A percentile compares a stretch with the other conserved stretches of the same genome.
These are phyloP conservation scores for Phialocephala subalpina DNA, from an alignment of 2,329 filamentous ascomycete genomes.

Conservation along the genomic window DNA sequence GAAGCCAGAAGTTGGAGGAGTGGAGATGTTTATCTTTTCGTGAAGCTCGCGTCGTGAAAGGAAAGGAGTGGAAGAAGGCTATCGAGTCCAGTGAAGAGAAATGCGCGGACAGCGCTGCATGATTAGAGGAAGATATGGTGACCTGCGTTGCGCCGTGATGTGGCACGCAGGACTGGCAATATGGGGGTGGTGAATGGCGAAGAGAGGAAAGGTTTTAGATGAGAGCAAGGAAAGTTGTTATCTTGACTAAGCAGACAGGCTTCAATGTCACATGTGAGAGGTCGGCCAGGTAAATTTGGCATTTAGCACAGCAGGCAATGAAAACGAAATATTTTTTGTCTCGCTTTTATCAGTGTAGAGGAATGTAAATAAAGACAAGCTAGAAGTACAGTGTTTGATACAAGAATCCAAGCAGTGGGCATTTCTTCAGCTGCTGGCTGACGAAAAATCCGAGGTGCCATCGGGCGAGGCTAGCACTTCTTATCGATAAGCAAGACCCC, in stretches of 20 bases:
- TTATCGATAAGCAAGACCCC: neutral
- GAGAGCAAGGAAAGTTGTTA: conserved; percentile 7
- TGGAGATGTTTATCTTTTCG: conserved; percentile 61
- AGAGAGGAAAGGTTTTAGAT: conserved; percentile 1
- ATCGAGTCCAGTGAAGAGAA: conserved; percentile 64
- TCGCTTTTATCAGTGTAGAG: neutral
- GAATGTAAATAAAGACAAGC: neutral
- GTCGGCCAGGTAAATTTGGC: neutral
- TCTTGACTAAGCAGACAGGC: conserved; percentile 24
- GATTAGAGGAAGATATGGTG: conserved; percentile 47
- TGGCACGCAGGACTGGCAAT: conserved; percentile 37
- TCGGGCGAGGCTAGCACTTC: neutral
- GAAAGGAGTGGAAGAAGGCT: conserved; percentile 46
- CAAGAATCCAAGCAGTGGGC: no score
- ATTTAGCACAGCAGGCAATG: neutral
- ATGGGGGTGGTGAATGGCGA: conserved; percentile 26
- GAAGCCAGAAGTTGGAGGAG: conserved; percentile 54
- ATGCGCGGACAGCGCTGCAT: conserved; percentile 65
- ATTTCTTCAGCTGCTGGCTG: neutral
- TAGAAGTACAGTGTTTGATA: neutral
- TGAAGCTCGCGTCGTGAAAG: conserved; percentile 48
- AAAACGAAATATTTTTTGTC: neutral
- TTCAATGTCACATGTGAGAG: conserved; percentile 20
- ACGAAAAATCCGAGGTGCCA: conserved; percentile 5
- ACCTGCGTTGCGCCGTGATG: conserved; percentile 38